A percentile compares a stretch with the other conserved stretches of the same genome.
Conservation (phyloP, 2,329 filamentous ascomycete genomes). For the Xylariaceae sp. region DNA sequence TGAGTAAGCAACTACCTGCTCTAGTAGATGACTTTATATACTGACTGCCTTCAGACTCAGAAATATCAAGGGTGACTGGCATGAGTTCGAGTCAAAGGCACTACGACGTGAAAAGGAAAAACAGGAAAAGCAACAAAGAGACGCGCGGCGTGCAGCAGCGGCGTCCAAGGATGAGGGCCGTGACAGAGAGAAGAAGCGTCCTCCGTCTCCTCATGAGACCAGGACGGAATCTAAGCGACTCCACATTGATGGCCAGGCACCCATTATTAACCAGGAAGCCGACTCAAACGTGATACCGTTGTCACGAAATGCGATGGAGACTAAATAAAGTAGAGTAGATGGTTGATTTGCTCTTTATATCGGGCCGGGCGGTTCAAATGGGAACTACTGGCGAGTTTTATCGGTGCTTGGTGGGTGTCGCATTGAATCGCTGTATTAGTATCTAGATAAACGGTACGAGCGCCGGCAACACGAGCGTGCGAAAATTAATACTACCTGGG, state of each 20-base stretch:
- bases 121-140: conserved; percentile 59
- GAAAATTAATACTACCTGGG: no score
- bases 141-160: conserved; percentile 43
- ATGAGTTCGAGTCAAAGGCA: conserved; percentile 97
- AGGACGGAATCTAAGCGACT: conserved; percentile 30
- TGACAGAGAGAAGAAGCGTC: conserved; percentile 32
- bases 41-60: conserved; percentile 57
- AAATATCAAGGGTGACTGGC: conserved; percentile 88
- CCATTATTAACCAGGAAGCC: conserved; percentile 11
- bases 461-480: no score
- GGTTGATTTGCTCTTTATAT: not conserved
- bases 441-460: no score
- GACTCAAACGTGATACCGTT: conserved; percentile 12
- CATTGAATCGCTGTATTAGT: no score
- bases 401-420: no score
- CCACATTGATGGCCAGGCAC: conserved; percentile 28
- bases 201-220: conserved; percentile 23
- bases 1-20: conserved; percentile 59
- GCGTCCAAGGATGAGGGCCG: conserved; percentile 40
- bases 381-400: no score
- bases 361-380: not conserved
- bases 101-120: conserved; percentile 84
- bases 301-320: conserved; percentile 1
- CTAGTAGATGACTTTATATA: not conserved
- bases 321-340: not conserved